Percentiles rank a stretch among this genome's conserved stretches.
phyloP scores from a whole-genome alignment of 2,329 filamentous ascomycete genomes.

The Stenocarpella maydis region DNA sequence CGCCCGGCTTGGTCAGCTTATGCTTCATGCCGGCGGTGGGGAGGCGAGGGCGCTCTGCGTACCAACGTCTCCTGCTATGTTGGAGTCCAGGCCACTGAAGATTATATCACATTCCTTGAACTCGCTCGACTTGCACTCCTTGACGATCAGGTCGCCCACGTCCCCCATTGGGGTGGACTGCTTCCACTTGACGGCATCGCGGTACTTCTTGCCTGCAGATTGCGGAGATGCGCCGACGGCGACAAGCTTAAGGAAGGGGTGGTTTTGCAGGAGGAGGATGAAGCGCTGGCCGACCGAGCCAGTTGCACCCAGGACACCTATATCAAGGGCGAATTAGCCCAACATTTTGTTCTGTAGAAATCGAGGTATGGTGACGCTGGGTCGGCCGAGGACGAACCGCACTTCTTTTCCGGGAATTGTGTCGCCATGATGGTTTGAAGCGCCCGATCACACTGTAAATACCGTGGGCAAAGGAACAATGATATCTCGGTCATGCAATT shows the following conservation, averaged over 20 bases:
- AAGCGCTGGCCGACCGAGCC: slow-evolving; percentile 96
- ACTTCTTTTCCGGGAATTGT: slow-evolving; percentile 65
- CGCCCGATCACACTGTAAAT: too few relatives aligned
- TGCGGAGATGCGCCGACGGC: slow-evolving; percentile 89
- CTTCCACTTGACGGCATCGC: slow-evolving; percentile 95
- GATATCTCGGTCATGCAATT: too few relatives aligned
- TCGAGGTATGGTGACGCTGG: not conserved
- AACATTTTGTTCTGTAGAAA: slow-evolving; percentile 10
- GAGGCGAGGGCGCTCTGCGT: slow-evolving; percentile 43
- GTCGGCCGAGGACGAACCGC: slow-evolving; percentile 54
- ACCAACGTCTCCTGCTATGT: slow-evolving; percentile 93
- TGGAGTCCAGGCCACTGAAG: slow-evolving; percentile 91
- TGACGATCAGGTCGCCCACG: slow-evolving; percentile 82
- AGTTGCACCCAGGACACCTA: slow-evolving; percentile 86
- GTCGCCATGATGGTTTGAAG: slow-evolving; percentile 37
- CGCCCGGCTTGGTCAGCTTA: slow-evolving; percentile 33
- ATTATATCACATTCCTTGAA: slow-evolving; percentile 92
- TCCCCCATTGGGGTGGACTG: slow-evolving; percentile 84
- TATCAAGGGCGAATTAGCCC: slow-evolving; percentile 23
- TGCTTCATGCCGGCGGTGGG: not conserved
- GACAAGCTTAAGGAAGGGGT: slow-evolving; percentile 86
- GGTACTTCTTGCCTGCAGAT: slow-evolving; percentile 93
- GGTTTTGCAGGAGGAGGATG: slow-evolving; percentile 87
- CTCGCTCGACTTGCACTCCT: slow-evolving; percentile 81
- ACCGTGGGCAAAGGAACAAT: too few relatives aligned